Conservation (phyloP, 2,329 filamentous ascomycete species). For the Fusarium caatingaense region DNA sequence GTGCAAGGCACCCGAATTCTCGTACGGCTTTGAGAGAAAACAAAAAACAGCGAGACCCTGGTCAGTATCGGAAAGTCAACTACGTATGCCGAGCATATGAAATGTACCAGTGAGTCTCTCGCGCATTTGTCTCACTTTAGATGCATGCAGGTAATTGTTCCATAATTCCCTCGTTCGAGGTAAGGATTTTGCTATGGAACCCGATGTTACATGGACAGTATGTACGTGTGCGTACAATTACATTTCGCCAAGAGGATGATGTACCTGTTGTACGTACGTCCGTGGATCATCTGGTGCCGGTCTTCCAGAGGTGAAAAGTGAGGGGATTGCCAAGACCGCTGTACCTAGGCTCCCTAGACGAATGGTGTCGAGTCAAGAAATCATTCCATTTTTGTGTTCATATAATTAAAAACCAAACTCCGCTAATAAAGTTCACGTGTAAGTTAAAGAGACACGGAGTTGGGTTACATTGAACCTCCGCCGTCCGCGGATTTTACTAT, state of each 20-base stretch:
- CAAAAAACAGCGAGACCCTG: slow-evolving; percentile 9
- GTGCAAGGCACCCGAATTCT: slow-evolving; percentile 26
- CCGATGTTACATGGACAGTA: not conserved
- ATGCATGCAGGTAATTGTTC: slow-evolving; percentile 2
- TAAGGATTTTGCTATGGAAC: not conserved
- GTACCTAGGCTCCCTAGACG: slow-evolving; percentile 3
- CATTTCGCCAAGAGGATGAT: slow-evolving; percentile 18
- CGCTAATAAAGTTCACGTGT: not conserved
- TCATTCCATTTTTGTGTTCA: slow-evolving; percentile 1
- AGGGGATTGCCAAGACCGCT: slow-evolving; percentile 9
- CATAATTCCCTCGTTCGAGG: slow-evolving; percentile 7
- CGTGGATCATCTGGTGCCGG: slow-evolving; percentile 28
- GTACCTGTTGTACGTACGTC: not conserved
- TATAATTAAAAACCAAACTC: slow-evolving; percentile 2
- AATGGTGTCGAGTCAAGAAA: slow-evolving; percentile 2
- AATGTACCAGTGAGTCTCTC: slow-evolving; percentile 20
- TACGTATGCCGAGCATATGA: slow-evolving; percentile 36
- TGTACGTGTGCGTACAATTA: slow-evolving; percentile 4
- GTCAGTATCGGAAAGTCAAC: slow-evolving; percentile 17
- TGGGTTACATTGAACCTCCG: slow-evolving; percentile 1
- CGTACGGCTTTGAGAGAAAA: not conserved
- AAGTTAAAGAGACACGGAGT: not conserved
- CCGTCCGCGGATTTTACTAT: slow-evolving; percentile 14
- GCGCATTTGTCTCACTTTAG: slow-evolving; percentile 23
- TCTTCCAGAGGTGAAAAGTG: slow-evolving; percentile 17